Percentiles rank a stretch among this genome's conserved stretches.
phyloP scores from a whole-genome alignment of 225 moss, liverwort and hornwort species.

The Marchantia polymorpha region DNA sequence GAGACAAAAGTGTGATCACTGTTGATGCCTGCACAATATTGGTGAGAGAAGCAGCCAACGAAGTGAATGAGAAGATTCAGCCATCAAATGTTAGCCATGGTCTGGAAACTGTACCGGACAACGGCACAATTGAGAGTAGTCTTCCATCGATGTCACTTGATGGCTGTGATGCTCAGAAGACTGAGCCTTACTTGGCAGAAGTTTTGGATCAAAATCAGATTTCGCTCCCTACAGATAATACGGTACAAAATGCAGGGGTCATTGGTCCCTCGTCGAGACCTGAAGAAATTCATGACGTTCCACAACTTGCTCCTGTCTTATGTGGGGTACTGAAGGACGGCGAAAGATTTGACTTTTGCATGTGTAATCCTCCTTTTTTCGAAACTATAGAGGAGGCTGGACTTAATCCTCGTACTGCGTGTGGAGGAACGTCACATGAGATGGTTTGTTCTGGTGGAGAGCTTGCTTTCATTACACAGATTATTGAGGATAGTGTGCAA shows the following conservation, averaged over 20 bases:
- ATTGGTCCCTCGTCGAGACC: constrained; percentile 1
- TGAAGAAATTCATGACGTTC: neutral
- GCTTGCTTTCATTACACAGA: constrained; percentile 66
- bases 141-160: neutral
- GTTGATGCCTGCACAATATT: neutral
- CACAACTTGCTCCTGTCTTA: constrained; percentile 41
- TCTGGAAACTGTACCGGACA: neutral
- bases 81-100: constrained; percentile 20
- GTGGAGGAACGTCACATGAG: constrained; percentile 81
- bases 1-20: neutral
- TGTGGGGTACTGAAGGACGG: constrained; percentile 58
- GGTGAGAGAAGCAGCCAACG: neutral
- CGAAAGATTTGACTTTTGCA: constrained; percentile 91
- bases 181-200: neutral
- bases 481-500: constrained; percentile 70
- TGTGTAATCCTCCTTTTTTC: constrained; percentile 99
- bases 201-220: neutral
- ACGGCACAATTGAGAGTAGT: neutral
- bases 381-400: constrained; percentile 77
- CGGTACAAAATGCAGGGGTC: neutral
- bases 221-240: neutral
- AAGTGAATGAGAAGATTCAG: neutral
- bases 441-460: constrained; percentile 99
- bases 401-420: constrained; percentile 87
- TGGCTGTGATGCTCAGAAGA: constrained; percentile 4